These are phyloP conservation scores for Suhomyces yuchorum DNA, from an alignment of 1,139 yeast genomes.

Conservation along the genomic window DNA sequence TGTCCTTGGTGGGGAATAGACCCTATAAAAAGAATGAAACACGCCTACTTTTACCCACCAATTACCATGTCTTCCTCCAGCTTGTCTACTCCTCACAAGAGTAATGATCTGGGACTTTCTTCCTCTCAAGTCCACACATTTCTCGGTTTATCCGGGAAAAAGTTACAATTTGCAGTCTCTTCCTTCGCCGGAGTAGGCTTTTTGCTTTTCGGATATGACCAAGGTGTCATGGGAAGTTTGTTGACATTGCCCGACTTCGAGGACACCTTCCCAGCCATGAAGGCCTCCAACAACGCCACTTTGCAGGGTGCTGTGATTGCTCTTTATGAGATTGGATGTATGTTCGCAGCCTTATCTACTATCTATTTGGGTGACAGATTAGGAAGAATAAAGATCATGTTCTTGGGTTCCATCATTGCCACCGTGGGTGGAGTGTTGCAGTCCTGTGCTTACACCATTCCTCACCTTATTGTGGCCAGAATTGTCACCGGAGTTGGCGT, in stretches of 20 bases:
- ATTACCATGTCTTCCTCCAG: conserved; percentile 3
- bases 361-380: conserved; percentile 37
- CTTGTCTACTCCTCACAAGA: conserved; percentile 1
- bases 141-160: conserved; percentile 31
- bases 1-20: neutral
- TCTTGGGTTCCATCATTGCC: conserved; percentile 36
- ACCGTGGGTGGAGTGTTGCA: conserved; percentile 41
- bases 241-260: conserved; percentile 42
- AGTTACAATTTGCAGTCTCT: conserved; percentile 30
- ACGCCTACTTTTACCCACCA: neutral
- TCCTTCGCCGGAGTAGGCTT: conserved; percentile 36
- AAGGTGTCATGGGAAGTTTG: conserved; percentile 52
- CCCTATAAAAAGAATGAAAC: neutral
- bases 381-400: conserved; percentile 37
- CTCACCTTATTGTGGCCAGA: conserved; percentile 43
- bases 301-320: conserved; percentile 45
- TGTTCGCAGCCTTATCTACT: conserved; percentile 36
- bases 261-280: conserved; percentile 41
- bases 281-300: conserved; percentile 30
- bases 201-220: conserved; percentile 48
- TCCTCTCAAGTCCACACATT: conserved; percentile 17
- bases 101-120: neutral
- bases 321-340: conserved; percentile 41
- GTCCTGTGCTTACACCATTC: conserved; percentile 33
- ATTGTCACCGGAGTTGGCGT: conserved; percentile 47